A percentile compares a stretch with the other conserved stretches of the same genome.
phyloP scores from a whole-genome alignment of 1,139 yeast genomes.

The Geotrichum australiense region DNA sequence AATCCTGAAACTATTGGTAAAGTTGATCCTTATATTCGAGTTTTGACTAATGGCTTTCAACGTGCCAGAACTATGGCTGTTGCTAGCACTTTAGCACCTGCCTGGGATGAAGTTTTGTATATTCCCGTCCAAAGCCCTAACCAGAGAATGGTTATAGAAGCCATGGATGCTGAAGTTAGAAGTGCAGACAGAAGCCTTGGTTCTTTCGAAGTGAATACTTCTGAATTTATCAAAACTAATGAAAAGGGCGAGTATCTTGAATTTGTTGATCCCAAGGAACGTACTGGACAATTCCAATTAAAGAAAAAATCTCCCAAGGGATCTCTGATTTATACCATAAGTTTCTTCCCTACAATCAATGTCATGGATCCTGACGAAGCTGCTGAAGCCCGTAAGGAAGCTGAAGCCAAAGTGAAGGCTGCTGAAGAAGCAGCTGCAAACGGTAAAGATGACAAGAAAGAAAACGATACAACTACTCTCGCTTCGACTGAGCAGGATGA shows the following conservation, averaged over 20 bases:
- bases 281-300: conserved; percentile 56
- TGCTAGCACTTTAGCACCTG: conserved; percentile 66
- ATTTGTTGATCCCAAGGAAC: conserved; percentile 48
- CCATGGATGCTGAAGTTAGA: conserved; percentile 78
- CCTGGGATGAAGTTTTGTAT: conserved; percentile 78
- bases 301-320: conserved; percentile 77
- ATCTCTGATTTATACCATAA: conserved; percentile 56
- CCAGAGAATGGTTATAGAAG: conserved; percentile 78
- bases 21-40: conserved; percentile 84
- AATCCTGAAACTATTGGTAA: conserved; percentile 85
- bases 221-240: conserved; percentile 60
- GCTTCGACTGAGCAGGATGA: conserved; percentile 22
- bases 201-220: conserved; percentile 59
- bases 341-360: conserved; percentile 78
- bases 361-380: conserved; percentile 71
- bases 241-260: conserved; percentile 62
- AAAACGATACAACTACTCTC: conserved; percentile 13
- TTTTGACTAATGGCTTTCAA: conserved; percentile 68
- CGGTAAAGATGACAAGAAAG: conserved; percentile 25
- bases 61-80: conserved; percentile 71
- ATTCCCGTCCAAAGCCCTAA: conserved; percentile 73
- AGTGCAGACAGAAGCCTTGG: conserved; percentile 85
- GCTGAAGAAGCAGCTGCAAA: conserved; percentile 30
- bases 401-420: conserved; percentile 32
- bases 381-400: conserved; percentile 35